Evolutionary conservation across 139 green algal genomes (phyloP), one percentile per base, ranked within the genome.

Genomic region (Eudorina sp.): DNA sequence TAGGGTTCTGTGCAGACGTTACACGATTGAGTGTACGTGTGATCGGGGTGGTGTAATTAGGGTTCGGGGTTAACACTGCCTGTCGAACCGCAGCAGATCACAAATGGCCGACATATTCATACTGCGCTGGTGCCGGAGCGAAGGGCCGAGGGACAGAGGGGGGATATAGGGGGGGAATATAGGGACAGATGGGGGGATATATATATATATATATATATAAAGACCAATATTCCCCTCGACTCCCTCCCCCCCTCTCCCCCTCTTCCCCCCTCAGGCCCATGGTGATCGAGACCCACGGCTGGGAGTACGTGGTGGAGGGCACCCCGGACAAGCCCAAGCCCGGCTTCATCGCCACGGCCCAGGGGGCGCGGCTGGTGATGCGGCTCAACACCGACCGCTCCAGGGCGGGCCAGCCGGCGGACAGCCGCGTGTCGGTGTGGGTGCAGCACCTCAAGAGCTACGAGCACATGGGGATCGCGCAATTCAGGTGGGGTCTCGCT

Each of bases 401-500:
- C 36, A 21, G 21, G 27, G 40, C 38, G 18, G 69, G 69, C 27
- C 69, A 14, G 64, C 31, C 34, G 31, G 38, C 69, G 4, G 66
- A 45, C 66, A 27, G 29, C 5, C 69, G 38, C 13, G 85, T 89
- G 64, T 81, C 79, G 31, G 83, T 92, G 41, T 90, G 83, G 68
- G 45, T 90, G 40, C 83, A 81, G 7, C 86, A 92, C 55, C 68
- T 92, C 41, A 92, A 90, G 83, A 85, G 66, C 83, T 92, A 92
- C 53, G 45, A 84, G 29, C 38, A 81, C 53, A 92, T 92, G 89
- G 89, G 89, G 76, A 73, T 80, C 21, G 89, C 83, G 18, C 64
- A 53, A 41, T 88, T 92, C 53, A 74, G 80, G 89, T 91, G 75
- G n/a, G n/a, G n/a, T n/a, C n/a, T n/a, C n/a, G n/a, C n/a, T n/a